A percentile compares a stretch with the other conserved stretches of the same genome.
Conservation (phyloP, 768 basidiomycete species). For the Cyclocybe cylindracea region DNA sequence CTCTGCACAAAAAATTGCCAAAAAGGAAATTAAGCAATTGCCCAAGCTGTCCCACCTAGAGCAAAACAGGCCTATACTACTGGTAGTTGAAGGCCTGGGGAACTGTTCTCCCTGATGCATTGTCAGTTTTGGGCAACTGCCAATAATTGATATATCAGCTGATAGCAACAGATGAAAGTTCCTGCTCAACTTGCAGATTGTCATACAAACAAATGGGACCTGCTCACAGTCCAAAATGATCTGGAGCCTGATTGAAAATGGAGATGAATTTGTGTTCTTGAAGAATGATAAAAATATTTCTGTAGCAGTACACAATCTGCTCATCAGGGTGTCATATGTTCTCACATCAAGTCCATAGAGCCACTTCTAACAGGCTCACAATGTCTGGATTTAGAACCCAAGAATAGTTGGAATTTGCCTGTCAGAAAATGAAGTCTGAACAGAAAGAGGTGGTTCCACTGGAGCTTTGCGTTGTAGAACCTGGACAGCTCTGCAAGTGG, state of each 20-base stretch:
- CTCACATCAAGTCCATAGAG: slow-evolving; percentile 30
- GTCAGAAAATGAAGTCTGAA: slow-evolving; percentile 21
- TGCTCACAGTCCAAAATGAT: slow-evolving; percentile 33
- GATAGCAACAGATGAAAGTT: no score
- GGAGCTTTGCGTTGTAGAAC: slow-evolving; percentile 46
- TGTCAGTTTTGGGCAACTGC: no score
- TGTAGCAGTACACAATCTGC: slow-evolving; percentile 35
- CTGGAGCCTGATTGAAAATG: slow-evolving; percentile 33
- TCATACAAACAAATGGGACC: slow-evolving; percentile 19
- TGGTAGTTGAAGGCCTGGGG: no score
- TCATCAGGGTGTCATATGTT: not conserved
- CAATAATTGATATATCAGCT: no score
- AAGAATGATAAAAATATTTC: slow-evolving; percentile 37
- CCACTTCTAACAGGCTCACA: slow-evolving; percentile 37
- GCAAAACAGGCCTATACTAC: no score
- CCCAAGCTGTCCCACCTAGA: no score
- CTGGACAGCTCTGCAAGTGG: slow-evolving; percentile 50
- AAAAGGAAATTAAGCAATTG: no score
- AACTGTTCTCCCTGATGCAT: no score
- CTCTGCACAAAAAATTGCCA: no score
- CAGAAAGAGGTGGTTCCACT: slow-evolving; percentile 44
- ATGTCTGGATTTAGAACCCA: slow-evolving; percentile 32
- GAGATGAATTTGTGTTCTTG: slow-evolving; percentile 39
- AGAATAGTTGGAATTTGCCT: slow-evolving; percentile 39
- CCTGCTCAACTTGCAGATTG: slow-evolving; percentile 36